These are phyloP conservation scores for Pestalotiopsis sp. DNA, from an alignment of 2,329 filamentous ascomycete species.

Conservation along the genomic window DNA sequence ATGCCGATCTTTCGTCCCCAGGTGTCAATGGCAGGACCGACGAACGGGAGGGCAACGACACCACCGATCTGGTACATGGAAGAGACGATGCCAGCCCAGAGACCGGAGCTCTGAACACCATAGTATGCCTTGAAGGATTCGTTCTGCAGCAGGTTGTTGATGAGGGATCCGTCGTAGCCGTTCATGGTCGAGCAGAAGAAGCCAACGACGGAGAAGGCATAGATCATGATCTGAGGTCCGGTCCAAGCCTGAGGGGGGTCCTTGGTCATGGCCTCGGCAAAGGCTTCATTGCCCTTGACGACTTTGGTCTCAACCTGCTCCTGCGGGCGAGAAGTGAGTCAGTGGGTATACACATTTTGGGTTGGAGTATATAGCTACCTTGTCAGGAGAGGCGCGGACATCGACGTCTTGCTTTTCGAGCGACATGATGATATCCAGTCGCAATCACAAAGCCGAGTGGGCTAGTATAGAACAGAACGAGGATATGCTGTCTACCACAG, in stretches of 20 bases:
- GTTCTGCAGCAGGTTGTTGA: conserved; percentile 50
- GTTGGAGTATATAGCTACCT: not conserved
- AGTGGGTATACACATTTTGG: too few relatives aligned
- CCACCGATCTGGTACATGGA: conserved; percentile 55
- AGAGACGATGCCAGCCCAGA: conserved; percentile 52
- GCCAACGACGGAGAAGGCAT: conserved; percentile 46
- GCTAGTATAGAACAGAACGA: not conserved
- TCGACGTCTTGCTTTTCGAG: conserved; percentile 7
- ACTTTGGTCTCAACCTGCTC: conserved; percentile 39
- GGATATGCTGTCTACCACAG: not conserved
- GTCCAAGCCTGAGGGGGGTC: conserved; percentile 50
- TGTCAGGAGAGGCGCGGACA: conserved; percentile 7
- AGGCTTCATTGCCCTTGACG: conserved; percentile 54
- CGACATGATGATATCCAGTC: not conserved
- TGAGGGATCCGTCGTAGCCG: conserved; percentile 53
- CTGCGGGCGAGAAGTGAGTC: not conserved
- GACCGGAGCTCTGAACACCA: conserved; percentile 42
- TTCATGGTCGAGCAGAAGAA: conserved; percentile 56
- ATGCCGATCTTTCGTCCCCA: conserved; percentile 51
- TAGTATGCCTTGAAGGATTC: conserved; percentile 42
- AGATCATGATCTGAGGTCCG: conserved; percentile 41
- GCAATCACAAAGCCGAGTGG: not conserved
- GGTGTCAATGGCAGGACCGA: conserved; percentile 48
- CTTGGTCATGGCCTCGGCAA: conserved; percentile 56
- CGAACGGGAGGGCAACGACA: conserved; percentile 47